These are phyloP conservation scores for Apiosordaria backusii DNA, from an alignment of 495 filamentous ascomycete genomes.

Conservation along the genomic window DNA sequence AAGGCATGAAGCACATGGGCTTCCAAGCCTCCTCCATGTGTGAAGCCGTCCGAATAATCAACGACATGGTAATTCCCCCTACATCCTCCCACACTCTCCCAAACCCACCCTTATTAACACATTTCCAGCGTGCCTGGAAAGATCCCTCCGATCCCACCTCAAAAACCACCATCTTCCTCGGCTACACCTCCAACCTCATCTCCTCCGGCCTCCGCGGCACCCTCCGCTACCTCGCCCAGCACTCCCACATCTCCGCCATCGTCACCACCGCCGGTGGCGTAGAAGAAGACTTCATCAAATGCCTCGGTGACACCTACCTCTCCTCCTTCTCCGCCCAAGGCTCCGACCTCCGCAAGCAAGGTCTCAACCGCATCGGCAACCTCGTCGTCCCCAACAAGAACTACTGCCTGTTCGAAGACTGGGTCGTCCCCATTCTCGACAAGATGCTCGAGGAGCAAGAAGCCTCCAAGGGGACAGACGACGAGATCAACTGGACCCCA, in stretches of 20 bases:
- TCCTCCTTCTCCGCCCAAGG: conserved; percentile 76
- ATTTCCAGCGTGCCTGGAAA: conserved; percentile 64
- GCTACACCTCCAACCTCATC: conserved; percentile 95
- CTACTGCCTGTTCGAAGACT: conserved; percentile 96
- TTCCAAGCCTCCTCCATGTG: conserved; percentile 87
- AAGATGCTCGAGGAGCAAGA: conserved; percentile 91
- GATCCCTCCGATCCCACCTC: conserved; percentile 64
- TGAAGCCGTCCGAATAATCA: conserved; percentile 81
- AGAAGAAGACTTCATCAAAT: conserved; percentile 98
- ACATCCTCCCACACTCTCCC: background rate
- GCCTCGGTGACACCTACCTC: conserved; percentile 87
- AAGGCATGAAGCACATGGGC: conserved; percentile 80
- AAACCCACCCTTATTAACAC: conserved; percentile 15
- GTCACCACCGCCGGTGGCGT: conserved; percentile 96
- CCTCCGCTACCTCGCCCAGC: conserved; percentile 85
- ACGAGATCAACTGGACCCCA: conserved; percentile 83
- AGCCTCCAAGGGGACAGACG: conserved; percentile 60
- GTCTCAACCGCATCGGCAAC: conserved; percentile 94
- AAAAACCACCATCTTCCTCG: conserved; percentile 88
- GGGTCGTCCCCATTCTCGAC: conserved; percentile 89
- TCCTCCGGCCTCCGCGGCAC: conserved; percentile 91
- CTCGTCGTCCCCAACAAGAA: conserved; percentile 95
- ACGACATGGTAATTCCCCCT: conserved; percentile 70
- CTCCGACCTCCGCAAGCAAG: conserved; percentile 69
- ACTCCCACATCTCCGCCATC: conserved; percentile 84